A percentile compares a stretch with the other conserved stretches of the same genome.
Evolutionary conservation across 805 yeast genomes (phyloP).

Genomic region (Komagataella phaffii): DNA sequence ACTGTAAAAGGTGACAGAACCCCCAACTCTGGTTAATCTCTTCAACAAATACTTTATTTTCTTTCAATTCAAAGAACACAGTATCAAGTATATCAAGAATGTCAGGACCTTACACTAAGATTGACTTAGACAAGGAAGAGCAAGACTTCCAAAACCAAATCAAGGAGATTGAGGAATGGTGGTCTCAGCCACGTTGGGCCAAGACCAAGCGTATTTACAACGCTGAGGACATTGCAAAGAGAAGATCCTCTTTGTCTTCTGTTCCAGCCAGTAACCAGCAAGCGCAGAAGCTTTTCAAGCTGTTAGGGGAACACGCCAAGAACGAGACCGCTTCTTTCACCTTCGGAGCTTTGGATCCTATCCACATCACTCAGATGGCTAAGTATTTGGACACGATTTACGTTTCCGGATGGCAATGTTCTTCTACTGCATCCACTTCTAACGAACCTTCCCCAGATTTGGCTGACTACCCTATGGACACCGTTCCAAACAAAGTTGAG

Average conservation of each 20-base stretch:
- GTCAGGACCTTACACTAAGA: constrained; percentile 29
- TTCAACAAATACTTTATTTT: neutral
- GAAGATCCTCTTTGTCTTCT: constrained; percentile 69
- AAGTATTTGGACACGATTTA: constrained; percentile 85
- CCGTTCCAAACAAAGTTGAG: constrained; percentile 97
- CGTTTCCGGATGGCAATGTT: constrained; percentile 98
- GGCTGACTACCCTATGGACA: constrained; percentile 97
- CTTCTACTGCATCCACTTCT: constrained; percentile 93
- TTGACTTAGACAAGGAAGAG: constrained; percentile 52
- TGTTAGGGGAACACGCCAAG: constrained; percentile 59
- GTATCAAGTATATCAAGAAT: neutral
- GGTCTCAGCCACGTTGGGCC: constrained; percentile 88
- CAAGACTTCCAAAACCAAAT: constrained; percentile 53
- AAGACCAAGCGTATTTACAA: constrained; percentile 79
- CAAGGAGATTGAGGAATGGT: constrained; percentile 71
- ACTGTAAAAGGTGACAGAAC: neutral
- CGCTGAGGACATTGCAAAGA: constrained; percentile 78
- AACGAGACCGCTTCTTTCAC: constrained; percentile 73
- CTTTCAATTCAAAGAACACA: neutral
- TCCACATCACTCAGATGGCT: constrained; percentile 95
- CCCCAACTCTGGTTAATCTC: neutral
- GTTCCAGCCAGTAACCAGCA: constrained; percentile 66
- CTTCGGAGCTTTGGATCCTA: constrained; percentile 93
- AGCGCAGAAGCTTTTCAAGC: constrained; percentile 68
- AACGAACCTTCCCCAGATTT: constrained; percentile 97